Evolutionary conservation across 2,329 filamentous ascomycete species (phyloP).

Genomic region (Ambrosiella beaveri): DNA sequence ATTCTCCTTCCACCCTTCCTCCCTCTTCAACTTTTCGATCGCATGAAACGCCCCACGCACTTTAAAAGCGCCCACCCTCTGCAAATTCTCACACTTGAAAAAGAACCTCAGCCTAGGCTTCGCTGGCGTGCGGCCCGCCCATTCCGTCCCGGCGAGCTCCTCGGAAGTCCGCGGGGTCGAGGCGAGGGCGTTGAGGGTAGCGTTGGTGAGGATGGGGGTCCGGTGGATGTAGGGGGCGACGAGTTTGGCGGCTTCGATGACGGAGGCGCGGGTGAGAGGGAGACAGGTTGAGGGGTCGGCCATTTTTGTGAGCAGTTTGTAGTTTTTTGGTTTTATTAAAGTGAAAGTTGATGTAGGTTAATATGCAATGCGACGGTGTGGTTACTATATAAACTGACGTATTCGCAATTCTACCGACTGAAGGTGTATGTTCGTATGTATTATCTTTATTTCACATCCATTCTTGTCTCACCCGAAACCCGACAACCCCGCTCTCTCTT

Average conservation of each 20-base stretch:
- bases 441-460: too few species aligned
- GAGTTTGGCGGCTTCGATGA: slow-evolving; percentile 52
- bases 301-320: slow-evolving; percentile 23
- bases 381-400: too few species aligned
- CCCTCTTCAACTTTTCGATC: slow-evolving; percentile 47
- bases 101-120: slow-evolving; percentile 54
- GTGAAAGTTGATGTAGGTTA: neutral
- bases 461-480: too few species aligned
- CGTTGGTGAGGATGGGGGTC: slow-evolving; percentile 69
- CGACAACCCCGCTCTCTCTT: too few species aligned
- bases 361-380: neutral
- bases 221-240: slow-evolving; percentile 63
- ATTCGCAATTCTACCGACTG: too few species aligned
- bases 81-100: slow-evolving; percentile 93
- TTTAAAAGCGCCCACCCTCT: slow-evolving; percentile 86
- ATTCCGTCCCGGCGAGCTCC: slow-evolving; percentile 37
- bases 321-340: neutral
- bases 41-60: slow-evolving; percentile 81
- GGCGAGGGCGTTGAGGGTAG: slow-evolving; percentile 56
- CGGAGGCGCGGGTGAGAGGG: slow-evolving; percentile 55
- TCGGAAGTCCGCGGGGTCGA: slow-evolving; percentile 46
- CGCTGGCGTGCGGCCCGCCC: slow-evolving; percentile 43
- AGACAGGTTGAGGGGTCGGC: slow-evolving; percentile 35
- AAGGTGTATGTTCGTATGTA: too few species aligned
- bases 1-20: slow-evolving; percentile 42